Base-by-base conservation (phyloP, 129 eudicot genomes). In the Heracleum sosnowskyi region DNA sequence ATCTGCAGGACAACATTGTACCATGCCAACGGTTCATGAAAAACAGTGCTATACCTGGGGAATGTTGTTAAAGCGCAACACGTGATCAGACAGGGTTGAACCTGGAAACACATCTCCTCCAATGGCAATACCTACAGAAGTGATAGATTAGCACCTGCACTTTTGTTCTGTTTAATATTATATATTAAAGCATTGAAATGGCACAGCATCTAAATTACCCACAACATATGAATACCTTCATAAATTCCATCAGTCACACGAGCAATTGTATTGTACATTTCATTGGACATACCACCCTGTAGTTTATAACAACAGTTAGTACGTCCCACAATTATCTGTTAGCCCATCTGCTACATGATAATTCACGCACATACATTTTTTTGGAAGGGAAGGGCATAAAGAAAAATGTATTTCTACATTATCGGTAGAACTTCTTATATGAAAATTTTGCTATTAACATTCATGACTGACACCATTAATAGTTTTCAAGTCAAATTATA, bases 21-120 rank as follows among this genome's bases (percentile, higher is more conserved):
- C 29, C 55, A 72, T 41, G 76, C 44, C 16, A 35, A 41, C 20
- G 16, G 34, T 11, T 13, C 24, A 40, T 2, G 53, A 66, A 24
- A 64, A 74, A 49, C 36, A 42, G 64, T 79, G 51, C 57, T 42
- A 57, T 84, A 90, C 99, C 99, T 92, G 99, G 31, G 97, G 99
- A 73, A 96, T 96, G 86, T 92, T 96, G 89, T 92, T 96, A 81
- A 92, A 96, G 68, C 99, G 85, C 86, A 96, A 69, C 78, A 92
- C 99, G 86, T 96, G 99, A 82, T 96, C 99, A 75, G 99, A 96
- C 63, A 96, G 97, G 44, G 99, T 96, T 44, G 99, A 96, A 76
- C 99, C 99, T 2, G 99, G 97, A 82, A 96, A 96, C 76, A 96
- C 99, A 90, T 96, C 99, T 71, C 99, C 99, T 83, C 99, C 99